These are phyloP conservation scores for Golovinomyces cichoracearum DNA, from an alignment of 2,329 filamentous ascomycete genomes.

Conservation along the genomic window DNA sequence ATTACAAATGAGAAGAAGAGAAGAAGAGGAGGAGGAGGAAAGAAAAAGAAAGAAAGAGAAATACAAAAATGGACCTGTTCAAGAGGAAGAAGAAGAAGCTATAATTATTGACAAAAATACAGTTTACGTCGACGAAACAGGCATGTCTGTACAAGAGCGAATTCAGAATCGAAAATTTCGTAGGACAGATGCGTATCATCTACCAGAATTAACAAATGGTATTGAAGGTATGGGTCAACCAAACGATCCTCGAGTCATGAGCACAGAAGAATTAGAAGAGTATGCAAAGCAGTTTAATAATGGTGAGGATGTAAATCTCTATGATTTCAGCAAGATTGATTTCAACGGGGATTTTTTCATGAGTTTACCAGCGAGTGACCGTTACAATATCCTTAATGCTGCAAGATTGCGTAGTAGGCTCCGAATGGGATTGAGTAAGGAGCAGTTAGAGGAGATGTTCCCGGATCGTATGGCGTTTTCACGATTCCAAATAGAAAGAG, in stretches of 20 bases:
- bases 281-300: conserved; percentile 81
- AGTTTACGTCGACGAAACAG: conserved; percentile 75
- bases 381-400: conserved; percentile 94
- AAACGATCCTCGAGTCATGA: conserved; percentile 91
- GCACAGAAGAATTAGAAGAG: conserved; percentile 71
- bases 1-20: conserved; percentile 74
- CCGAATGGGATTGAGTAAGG: conserved; percentile 88
- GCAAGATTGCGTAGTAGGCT: conserved; percentile 66
- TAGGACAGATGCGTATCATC: conserved; percentile 84
- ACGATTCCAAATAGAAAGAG: conserved; percentile 82
- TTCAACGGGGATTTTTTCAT: conserved; percentile 91
- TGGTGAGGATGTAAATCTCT: conserved; percentile 72
- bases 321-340: conserved; percentile 97
- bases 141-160: conserved; percentile 55
- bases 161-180: conserved; percentile 50
- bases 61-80: conserved; percentile 20
- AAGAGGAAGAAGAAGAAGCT: conserved; percentile 33
- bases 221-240: conserved; percentile 69
- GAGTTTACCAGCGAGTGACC: conserved; percentile 65
- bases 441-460: conserved; percentile 90
- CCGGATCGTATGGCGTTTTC: conserved; percentile 94
- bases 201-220: conserved; percentile 57
- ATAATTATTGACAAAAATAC: conserved; percentile 33
- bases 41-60: conserved; percentile 19
- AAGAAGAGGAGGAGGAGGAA: conserved; percentile 57